Evolutionary conservation across 1,284 basidiomycete species (phyloP), one percentile per base, ranked within the genome.

Genomic region (Sanghuangporus weigelae): DNA sequence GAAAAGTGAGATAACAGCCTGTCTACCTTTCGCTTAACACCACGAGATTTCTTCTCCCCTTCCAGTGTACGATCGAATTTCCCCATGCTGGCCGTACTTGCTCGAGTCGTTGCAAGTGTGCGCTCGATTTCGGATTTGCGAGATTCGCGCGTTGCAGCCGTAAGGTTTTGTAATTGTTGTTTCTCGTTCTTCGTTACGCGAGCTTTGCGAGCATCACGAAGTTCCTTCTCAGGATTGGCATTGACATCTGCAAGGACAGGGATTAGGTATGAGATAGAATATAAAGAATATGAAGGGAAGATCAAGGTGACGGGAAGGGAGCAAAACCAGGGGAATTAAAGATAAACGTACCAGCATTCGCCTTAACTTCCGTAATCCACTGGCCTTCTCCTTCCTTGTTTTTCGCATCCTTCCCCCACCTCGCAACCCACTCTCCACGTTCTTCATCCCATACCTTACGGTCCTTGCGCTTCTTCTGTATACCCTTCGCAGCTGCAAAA

Each of bases 381-480:
- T 96, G 92, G 14, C 86, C 85, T 78, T 98, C 95, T 26, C 78
- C 76, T 67, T 95, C 84, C 78, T 88, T 96, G 74, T 98, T 98
- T 79, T 93, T 94, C 31, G 93, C 95, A 66, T 87, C 86, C 73
- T 84, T 86, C 1, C 97, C 96, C 96, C 96, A 99, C 59, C 93
- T 81, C 61, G 89, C 84, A 12, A 97, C 92, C 92, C 94, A 99
- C 48, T 93, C 92, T 75, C 96, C 92, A 70, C 83, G 85, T 74
- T 96, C 95, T 70, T 98, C 96, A 76, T 99, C 96, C 89, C 93
- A 99, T 7, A 90, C 85, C 73, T 89, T 87, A 78, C 85, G 91
- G 49, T 98, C 94, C 64, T 84, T 85, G 68, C 81, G 86, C 72
- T 81, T 87, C 71, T 95, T 85, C 69, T 86, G 85, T 71, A 99